Percentiles rank a stretch among this genome's conserved stretches.
phyloP scores from a whole-genome alignment of 2,329 filamentous ascomycete genomes.

The Zymoseptoria brevis region DNA sequence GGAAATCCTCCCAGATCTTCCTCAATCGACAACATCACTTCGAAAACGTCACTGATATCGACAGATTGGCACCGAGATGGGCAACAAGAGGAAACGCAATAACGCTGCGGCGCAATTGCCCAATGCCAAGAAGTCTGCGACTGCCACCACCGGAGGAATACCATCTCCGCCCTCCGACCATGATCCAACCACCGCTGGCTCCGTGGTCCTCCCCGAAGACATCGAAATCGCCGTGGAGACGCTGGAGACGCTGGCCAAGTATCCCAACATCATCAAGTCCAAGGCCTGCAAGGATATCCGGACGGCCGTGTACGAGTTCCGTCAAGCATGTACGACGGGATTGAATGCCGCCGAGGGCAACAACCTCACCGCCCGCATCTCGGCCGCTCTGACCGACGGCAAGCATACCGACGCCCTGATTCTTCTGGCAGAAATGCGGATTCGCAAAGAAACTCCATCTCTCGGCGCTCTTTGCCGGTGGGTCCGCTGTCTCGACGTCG shows the following conservation, averaged over 20 bases:
- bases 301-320: constrained; percentile 60
- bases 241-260: constrained; percentile 48
- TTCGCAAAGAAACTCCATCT: constrained; percentile 57
- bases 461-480: constrained; percentile 62
- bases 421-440: constrained; percentile 61
- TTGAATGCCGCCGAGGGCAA: constrained; percentile 50
- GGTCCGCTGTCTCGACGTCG: constrained; percentile 63
- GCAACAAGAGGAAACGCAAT: constrained; percentile 8
- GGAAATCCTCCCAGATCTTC: background rate
- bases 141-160: background rate
- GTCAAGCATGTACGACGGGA: constrained; percentile 60
- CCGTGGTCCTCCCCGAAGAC: constrained; percentile 41
- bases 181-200: constrained; percentile 1
- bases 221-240: constrained; percentile 61
- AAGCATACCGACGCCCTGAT: constrained; percentile 59
- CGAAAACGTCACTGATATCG: background rate
- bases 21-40: background rate
- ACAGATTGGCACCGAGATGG: background rate
- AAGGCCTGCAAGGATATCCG: constrained; percentile 60
- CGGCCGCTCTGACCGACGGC: constrained; percentile 56
- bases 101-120: background rate
- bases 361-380: constrained; percentile 60
- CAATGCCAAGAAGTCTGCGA: constrained; percentile 1
- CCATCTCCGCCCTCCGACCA: constrained; percentile 4
- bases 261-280: constrained; percentile 58